phyloP scores from a whole-genome alignment of 495 filamentous ascomycete genomes.

The Trichoderma gamsii region DNA sequence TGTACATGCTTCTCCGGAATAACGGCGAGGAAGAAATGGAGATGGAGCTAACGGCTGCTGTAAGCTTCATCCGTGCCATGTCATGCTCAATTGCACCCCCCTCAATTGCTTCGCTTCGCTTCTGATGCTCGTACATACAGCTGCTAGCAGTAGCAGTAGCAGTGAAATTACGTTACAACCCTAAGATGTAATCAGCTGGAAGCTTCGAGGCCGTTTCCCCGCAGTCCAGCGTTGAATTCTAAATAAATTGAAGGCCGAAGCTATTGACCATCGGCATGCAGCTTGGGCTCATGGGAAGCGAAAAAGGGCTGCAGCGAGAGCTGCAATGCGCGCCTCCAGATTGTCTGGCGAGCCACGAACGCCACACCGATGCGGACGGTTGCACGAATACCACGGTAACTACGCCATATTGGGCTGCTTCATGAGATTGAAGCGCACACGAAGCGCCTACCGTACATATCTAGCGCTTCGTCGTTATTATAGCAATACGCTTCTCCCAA shows the following conservation, averaged over 20 bases:
- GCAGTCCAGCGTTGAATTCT: not conserved
- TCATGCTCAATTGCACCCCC: not conserved
- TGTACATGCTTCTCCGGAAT: not conserved
- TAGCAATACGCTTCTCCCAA: not conserved
- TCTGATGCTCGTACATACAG: not conserved
- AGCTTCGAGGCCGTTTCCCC: not conserved
- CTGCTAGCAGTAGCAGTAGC: not conserved
- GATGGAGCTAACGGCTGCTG: conserved; percentile 1
- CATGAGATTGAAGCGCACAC: not conserved
- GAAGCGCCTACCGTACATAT: no score
- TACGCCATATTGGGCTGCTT: not conserved
- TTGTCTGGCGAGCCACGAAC: not conserved
- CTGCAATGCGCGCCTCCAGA: not conserved
- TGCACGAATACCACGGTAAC: not conserved
- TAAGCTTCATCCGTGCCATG: conserved; percentile 2
- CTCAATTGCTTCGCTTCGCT: not conserved
- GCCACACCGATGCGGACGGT: not conserved
- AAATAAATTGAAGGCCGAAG: not conserved
- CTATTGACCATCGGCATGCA: conserved; percentile 1
- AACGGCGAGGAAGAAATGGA: not conserved
- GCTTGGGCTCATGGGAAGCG: not conserved
- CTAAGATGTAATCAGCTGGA: not conserved
- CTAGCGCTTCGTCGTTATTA: not conserved
- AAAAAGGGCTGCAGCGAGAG: not conserved
- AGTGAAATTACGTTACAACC: not conserved